These are phyloP conservation scores for Neofusicoccum ribis DNA, from an alignment of 2,329 filamentous ascomycete species.

Conservation along the genomic window DNA sequence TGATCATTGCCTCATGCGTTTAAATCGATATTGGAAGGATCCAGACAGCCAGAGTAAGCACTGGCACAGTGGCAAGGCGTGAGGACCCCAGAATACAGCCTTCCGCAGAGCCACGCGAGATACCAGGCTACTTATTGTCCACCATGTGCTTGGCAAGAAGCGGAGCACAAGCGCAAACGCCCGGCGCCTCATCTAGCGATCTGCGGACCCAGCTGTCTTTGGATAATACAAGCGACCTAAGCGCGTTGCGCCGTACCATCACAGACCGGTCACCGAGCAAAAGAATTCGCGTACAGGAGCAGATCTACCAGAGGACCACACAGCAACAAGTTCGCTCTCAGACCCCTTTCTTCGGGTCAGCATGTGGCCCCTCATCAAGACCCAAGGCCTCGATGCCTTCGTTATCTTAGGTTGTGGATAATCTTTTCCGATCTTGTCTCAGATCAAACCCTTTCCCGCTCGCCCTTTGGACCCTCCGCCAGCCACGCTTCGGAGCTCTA, in stretches of 20 bases:
- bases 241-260: not conserved
- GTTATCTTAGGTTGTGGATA: not conserved
- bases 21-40: constrained; percentile 1
- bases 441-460: not conserved
- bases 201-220: not conserved
- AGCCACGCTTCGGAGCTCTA: no score
- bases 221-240: constrained; percentile 2
- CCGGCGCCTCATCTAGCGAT: constrained; percentile 5
- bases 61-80: not conserved
- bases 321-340: not conserved
- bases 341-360: no score
- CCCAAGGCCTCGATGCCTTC: not conserved
- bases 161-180: not conserved
- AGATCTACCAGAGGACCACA: not conserved
- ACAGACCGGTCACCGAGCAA: not conserved
- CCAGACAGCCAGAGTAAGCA: not conserved
- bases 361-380: not conserved
- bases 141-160: not conserved
- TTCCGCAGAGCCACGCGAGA: not conserved
- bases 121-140: not conserved
- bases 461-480: no score
- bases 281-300: no score
- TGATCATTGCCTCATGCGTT: not conserved
- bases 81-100: not conserved
- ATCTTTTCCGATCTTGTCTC: constrained; percentile 1